These are phyloP conservation scores for Skeletonema grethae DNA, from an alignment of 108 stramenopile genomes.

Conservation along the genomic window DNA sequence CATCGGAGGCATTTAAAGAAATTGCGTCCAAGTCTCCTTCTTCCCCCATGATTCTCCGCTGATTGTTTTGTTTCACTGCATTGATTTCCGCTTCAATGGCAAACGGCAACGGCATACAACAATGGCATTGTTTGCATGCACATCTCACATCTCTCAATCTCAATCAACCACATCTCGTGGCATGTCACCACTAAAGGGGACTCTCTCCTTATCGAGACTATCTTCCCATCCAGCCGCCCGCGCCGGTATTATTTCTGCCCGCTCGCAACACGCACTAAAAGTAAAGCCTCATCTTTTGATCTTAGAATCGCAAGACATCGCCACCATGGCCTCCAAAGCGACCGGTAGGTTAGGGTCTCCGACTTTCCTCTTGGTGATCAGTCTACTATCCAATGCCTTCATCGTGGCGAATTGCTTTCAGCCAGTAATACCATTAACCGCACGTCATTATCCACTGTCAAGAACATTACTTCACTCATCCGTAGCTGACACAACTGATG, in stretches of 20 bases:
- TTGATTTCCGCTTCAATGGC: too few relatives aligned
- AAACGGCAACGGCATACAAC: too few relatives aligned
- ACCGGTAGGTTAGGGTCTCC: neutral
- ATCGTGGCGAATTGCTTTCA: neutral
- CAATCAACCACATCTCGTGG: too few relatives aligned
- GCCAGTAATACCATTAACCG: neutral
- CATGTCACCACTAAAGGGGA: too few relatives aligned
- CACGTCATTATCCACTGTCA: neutral
- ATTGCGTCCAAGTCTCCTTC: neutral
- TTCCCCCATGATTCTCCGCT: neutral
- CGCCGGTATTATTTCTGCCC: too few relatives aligned
- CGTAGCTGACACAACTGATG: slow-evolving; percentile 5
- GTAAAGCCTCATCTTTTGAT: too few relatives aligned
- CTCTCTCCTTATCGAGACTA: too few relatives aligned
- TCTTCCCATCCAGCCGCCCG: too few relatives aligned
- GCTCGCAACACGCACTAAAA: too few relatives aligned
- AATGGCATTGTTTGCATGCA: too few relatives aligned
- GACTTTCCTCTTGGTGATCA: neutral
- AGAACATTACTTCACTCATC: neutral
- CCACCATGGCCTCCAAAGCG: neutral
- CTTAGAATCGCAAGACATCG: neutral
- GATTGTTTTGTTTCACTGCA: too few relatives aligned
- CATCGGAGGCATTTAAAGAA: neutral
- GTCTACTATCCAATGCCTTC: neutral
- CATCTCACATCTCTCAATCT: too few relatives aligned